Percentiles rank a stretch among this genome's conserved stretches.
Conservation (phyloP, 805 yeast genomes). For the Candida tammaniensis region DNA sequence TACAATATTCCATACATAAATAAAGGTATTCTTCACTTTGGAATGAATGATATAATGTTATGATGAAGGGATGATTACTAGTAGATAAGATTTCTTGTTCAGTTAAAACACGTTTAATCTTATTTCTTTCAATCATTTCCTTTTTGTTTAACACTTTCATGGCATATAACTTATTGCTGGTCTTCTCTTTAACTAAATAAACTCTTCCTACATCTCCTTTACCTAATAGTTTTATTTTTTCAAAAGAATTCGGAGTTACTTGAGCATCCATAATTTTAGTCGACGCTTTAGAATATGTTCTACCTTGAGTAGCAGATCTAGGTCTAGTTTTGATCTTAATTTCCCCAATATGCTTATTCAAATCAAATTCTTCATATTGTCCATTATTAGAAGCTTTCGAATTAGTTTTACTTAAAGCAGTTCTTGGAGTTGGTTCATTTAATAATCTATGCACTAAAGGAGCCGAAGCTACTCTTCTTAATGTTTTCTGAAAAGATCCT, state of each 20-base stretch:
- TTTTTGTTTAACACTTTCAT: conserved; percentile 87
- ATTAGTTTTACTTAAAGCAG: conserved; percentile 10
- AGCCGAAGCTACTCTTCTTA: conserved; percentile 82
- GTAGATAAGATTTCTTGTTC: conserved; percentile 97
- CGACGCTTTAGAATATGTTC: conserved; percentile 73
- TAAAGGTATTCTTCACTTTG: conserved; percentile 90
- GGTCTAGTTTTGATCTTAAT: conserved; percentile 34
- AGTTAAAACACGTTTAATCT: conserved; percentile 90
- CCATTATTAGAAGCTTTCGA: conserved; percentile 1
- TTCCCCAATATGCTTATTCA: conserved; percentile 44
- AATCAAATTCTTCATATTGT: conserved; percentile 38
- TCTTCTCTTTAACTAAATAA: conserved; percentile 81
- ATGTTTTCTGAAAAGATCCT: conserved; percentile 14
- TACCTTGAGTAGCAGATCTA: conserved; percentile 39
- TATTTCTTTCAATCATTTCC: conserved; percentile 94
- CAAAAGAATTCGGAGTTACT: conserved; percentile 85
- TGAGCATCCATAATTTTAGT: conserved; percentile 72
- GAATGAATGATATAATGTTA: conserved; percentile 92
- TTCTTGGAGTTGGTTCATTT: too few species aligned
- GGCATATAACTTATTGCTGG: conserved; percentile 74
- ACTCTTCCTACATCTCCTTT: conserved; percentile 99
- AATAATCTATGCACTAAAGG: conserved; percentile 54
- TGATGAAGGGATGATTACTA: conserved; percentile 95
- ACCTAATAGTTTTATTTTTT: conserved; percentile 85
- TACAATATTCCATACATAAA: conserved; percentile 97